Conservation (phyloP, 2,329 filamentous ascomycete species). For the Epichloe glyceriae region DNA sequence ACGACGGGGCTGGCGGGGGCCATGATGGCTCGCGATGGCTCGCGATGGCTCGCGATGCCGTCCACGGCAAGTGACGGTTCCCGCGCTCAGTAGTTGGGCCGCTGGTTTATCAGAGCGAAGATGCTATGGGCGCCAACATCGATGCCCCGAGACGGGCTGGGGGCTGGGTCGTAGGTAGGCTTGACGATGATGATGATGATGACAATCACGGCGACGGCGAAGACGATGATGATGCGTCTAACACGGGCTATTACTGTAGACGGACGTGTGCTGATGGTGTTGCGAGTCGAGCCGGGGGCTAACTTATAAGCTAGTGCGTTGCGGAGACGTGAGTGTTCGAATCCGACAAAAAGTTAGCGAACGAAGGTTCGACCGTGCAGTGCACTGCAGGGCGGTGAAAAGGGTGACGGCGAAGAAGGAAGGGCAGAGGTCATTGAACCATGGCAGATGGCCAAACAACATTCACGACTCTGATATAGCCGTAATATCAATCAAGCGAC, state of each 20-base stretch:
- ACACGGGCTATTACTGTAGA: neutral
- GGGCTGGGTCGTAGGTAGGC: neutral
- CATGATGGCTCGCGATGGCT: conserved; percentile 26
- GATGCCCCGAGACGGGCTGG: conserved; percentile 5
- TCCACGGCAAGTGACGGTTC: neutral
- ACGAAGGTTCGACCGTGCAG: conserved; percentile 3
- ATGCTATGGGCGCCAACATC: conserved; percentile 7
- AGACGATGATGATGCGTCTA: neutral
- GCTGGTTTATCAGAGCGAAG: neutral
- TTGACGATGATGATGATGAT: neutral
- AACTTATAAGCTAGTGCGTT: conserved; percentile 9
- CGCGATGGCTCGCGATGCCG: conserved; percentile 13
- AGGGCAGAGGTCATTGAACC: neutral
- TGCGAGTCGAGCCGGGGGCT: conserved; percentile 5
- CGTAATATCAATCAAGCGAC: neutral
- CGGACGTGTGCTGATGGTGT: conserved; percentile 7
- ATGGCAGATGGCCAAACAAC: neutral
- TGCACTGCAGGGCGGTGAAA: conserved; percentile 6
- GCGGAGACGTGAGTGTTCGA: conserved; percentile 8
- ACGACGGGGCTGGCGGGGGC: conserved; percentile 39
- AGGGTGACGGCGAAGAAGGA: neutral
- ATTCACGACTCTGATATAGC: neutral
- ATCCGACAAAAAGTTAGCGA: neutral
- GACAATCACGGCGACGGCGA: neutral
- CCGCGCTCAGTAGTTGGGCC: conserved; percentile 3